Percentiles rank a stretch among this genome's conserved stretches.
These are phyloP conservation scores for Cucumis melo DNA, from an alignment of 306 rosid species.

Conservation along the genomic window DNA sequence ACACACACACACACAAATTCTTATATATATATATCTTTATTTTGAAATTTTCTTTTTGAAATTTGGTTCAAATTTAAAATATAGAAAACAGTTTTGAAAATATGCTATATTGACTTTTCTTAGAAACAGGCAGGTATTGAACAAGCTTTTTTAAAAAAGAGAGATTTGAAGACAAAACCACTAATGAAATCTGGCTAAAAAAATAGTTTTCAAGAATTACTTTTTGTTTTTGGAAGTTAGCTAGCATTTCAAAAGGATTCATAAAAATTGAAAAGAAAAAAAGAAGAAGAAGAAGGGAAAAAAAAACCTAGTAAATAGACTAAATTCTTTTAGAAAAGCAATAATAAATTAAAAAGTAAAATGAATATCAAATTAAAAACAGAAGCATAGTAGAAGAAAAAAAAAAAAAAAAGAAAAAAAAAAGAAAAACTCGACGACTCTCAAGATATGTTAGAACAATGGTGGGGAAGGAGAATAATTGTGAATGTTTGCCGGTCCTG, in stretches of 20 bases:
- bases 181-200: not conserved
- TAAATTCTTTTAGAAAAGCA: not conserved
- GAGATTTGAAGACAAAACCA: not conserved
- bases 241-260: not conserved
- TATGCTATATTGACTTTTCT: not conserved
- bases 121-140: not conserved
- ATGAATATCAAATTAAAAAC: not conserved
- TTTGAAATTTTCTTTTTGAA: not conserved
- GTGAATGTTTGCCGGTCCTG: not conserved
- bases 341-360: not conserved
- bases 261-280: not conserved
- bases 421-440: not conserved
- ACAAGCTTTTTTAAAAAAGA: not conserved
- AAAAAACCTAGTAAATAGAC: not conserved
- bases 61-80: not conserved
- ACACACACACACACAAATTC: not conserved
- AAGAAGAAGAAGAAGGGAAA: no score
- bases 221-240: slow-evolving; percentile 1
- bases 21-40: not conserved
- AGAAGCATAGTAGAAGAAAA: not conserved
- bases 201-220: not conserved
- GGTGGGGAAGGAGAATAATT: not conserved
- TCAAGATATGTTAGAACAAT: not conserved
- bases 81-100: not conserved
- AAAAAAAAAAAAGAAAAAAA: not conserved